Conservation (phyloP, 306 rosid genomes). For the Cucumis cinereus region DNA sequence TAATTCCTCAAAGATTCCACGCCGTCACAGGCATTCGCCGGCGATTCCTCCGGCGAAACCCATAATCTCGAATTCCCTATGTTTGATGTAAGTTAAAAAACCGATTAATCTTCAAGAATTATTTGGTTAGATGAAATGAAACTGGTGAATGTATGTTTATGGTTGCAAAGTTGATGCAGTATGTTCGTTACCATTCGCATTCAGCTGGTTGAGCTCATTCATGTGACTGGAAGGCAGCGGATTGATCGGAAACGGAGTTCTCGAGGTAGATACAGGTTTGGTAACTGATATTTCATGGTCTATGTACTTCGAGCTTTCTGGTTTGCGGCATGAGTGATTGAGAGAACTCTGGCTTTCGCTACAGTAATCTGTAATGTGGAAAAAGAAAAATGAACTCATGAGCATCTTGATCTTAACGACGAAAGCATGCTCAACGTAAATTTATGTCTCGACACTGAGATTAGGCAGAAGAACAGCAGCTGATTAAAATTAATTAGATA, state of each 20-base stretch:
- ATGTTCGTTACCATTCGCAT: neutral
- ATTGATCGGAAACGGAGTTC: neutral
- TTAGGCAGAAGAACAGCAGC: neutral
- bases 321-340: neutral
- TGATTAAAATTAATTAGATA: neutral
- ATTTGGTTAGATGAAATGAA: neutral
- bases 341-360: neutral
- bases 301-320: neutral
- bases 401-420: neutral
- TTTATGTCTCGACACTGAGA: neutral
- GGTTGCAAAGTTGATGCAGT: neutral
- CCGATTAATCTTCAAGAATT: neutral
- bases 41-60: neutral
- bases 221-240: neutral
- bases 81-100: neutral
- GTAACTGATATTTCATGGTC: neutral
- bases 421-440: neutral
- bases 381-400: neutral
- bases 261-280: neutral
- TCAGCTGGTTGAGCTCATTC: neutral
- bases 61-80: neutral
- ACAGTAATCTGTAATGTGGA: neutral
- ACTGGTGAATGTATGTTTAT: neutral
- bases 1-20: neutral
- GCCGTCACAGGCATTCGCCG: neutral